Percentiles rank a stretch among this genome's conserved stretches.
Evolutionary conservation across 2,329 filamentous ascomycete species (phyloP).

Genomic region (Tricladium varicosporioides): DNA sequence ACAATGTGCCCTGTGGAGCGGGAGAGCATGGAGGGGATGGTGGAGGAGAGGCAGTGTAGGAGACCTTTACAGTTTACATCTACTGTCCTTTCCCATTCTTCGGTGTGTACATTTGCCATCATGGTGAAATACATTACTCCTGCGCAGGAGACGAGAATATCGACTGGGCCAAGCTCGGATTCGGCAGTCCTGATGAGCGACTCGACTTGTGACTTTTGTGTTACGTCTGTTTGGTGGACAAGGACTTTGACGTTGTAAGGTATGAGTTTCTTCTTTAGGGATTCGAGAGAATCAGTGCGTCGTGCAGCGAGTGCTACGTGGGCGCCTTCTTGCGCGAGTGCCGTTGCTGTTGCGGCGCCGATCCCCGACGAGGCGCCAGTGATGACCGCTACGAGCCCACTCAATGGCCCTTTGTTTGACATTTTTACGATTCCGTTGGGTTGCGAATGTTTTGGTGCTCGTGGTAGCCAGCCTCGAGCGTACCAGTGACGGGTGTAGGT

Average conservation of each 20-base stretch:
- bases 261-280: constrained; percentile 59
- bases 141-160: constrained; percentile 77
- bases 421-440: constrained; percentile 43
- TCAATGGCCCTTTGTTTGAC: constrained; percentile 56
- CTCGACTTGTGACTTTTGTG: constrained; percentile 63
- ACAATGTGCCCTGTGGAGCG: constrained; percentile 72
- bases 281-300: constrained; percentile 65
- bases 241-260: constrained; percentile 62
- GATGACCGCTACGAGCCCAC: constrained; percentile 70
- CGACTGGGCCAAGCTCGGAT: constrained; percentile 66
- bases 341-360: constrained; percentile 69
- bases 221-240: constrained; percentile 70
- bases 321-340: constrained; percentile 68
- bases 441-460: constrained; percentile 53
- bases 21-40: constrained; percentile 68
- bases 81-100: constrained; percentile 79
- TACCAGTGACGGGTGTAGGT: constrained; percentile 81
- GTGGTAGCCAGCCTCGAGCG: constrained; percentile 72
- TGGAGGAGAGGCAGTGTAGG: constrained; percentile 67
- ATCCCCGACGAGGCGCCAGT: constrained; percentile 80
- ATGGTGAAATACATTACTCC: constrained; percentile 89
- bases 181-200: constrained; percentile 58
- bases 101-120: constrained; percentile 73
- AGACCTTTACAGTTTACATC: constrained; percentile 87
- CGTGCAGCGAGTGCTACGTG: constrained; percentile 72